Evolutionary conservation across 2,329 filamentous ascomycete species (phyloP), one percentile per base, ranked within the genome.

Genomic region (Trichoderma atroviride): DNA sequence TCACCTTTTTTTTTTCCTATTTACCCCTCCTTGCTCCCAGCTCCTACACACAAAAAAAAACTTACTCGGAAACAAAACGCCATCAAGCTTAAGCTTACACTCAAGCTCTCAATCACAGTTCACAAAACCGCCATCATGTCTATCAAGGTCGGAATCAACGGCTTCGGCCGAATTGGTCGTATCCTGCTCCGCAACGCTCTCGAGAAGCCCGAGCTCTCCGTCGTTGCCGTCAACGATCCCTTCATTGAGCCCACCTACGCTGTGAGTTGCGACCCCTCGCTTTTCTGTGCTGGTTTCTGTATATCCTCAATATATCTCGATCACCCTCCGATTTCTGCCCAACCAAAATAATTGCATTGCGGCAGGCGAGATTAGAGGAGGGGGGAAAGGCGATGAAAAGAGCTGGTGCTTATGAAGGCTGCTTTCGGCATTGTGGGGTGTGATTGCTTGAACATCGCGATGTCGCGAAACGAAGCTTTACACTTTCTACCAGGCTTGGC

Each of bases 241-340:
- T 98, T 99, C 91, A 98, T 99, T 86, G 94, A 97, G 86, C 89
- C 92, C 79, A 86, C 94, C 84, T 98, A 98, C 86, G 96, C 96
- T 83, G 95, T 97, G 90, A 87, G 94, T 92, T 71, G 53, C 65
- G 47, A 65, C 27, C 68, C 61, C 69, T 58, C 53, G 37, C 69
- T 27, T 59, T 70, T 11, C 64, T 63, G 16, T 69, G 40, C 22
- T 33, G 14, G 24, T 31, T 56, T 37, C 22, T 70, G 61, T 62
- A 62, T 69, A 35, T 35, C 55, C 63, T 57, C 35, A 70, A 64
- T 58, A 59, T 68, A 29, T 16, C 43, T 37, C 53, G 31, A 43
- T 56, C n/a, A 19, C 35, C n/a, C 6, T 13, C 19, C 35, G 56
- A 14, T 14, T 58, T 35, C 63, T 50, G 61, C 64, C 33, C 52